These are phyloP conservation scores for Trichoderma orchidacearum DNA, from an alignment of 495 filamentous ascomycete species.

Conservation along the genomic window DNA sequence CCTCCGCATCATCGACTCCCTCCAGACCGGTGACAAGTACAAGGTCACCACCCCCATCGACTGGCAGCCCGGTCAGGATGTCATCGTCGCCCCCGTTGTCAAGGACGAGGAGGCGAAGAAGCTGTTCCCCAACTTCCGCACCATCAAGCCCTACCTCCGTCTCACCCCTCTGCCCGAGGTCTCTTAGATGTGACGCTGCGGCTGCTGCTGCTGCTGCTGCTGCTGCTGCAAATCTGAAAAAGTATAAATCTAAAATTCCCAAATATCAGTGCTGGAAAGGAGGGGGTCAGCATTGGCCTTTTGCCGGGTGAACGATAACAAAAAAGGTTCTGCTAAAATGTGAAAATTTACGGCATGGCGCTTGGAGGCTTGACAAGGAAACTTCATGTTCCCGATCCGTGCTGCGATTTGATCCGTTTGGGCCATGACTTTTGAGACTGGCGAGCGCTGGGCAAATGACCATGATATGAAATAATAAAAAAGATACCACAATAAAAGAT, in stretches of 20 bases:
- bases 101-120: conserved; percentile 78
- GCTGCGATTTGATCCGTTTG: too few species aligned
- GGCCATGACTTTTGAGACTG: too few species aligned
- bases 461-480: neutral
- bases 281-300: too few species aligned
- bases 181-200: conserved; percentile 3
- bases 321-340: neutral
- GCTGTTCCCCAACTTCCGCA: conserved; percentile 80
- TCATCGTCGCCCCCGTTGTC: conserved; percentile 85
- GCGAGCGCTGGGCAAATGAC: neutral
- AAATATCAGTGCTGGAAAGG: too few species aligned
- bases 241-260: too few species aligned
- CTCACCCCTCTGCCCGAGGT: conserved; percentile 53
- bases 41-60: conserved; percentile 87
- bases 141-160: conserved; percentile 86
- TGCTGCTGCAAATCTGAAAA: too few species aligned
- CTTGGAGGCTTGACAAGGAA: too few species aligned
- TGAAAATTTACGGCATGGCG: neutral
- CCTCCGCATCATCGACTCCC: conserved; percentile 85
- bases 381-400: too few species aligned
- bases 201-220: too few species aligned
- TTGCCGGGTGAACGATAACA: neutral
- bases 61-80: conserved; percentile 83
- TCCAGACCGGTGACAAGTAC: conserved; percentile 96
- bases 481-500: neutral